Conservation (phyloP, 306 rosid species). For the Nissolia schottii region DNA sequence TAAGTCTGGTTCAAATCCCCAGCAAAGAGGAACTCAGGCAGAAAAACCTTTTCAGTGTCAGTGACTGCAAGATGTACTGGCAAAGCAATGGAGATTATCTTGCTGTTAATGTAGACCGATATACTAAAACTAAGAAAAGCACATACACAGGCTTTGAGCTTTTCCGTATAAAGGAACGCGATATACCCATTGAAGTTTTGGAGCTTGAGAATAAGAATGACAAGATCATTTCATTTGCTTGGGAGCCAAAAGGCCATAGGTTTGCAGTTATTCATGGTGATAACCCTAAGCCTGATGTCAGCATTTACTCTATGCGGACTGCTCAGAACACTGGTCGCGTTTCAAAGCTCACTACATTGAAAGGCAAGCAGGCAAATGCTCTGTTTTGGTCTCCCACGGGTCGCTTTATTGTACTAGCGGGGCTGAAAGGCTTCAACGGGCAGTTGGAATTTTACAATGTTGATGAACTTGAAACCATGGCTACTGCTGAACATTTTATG, state of each 20-base stretch:
- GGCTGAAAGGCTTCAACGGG: conserved; percentile 72
- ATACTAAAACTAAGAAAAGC: conserved; percentile 69
- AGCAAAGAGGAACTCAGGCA: conserved; percentile 77
- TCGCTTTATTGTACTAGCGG: conserved; percentile 68
- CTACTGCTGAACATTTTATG: conserved; percentile 73
- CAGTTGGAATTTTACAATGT: conserved; percentile 73
- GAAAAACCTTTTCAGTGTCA: conserved; percentile 75
- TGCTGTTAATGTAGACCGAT: conserved; percentile 76
- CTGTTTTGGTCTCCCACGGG: conserved; percentile 88
- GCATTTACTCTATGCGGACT: conserved; percentile 69
- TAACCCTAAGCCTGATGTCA: conserved; percentile 74
- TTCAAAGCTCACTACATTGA: conserved; percentile 69
- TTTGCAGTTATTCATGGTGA: conserved; percentile 84
- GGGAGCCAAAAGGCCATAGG: conserved; percentile 93
- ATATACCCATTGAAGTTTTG: conserved; percentile 78
- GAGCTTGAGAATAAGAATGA: conserved; percentile 91
- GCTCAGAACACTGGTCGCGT: conserved; percentile 62
- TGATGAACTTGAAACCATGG: conserved; percentile 85
- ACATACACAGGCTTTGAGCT: conserved; percentile 85
- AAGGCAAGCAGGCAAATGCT: conserved; percentile 85
- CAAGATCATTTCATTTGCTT: conserved; percentile 83
- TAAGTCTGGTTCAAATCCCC: conserved; percentile 83
- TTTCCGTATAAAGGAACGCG: conserved; percentile 75
- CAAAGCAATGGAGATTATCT: conserved; percentile 91
- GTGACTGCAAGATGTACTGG: conserved; percentile 93